Evolutionary conservation across 495 filamentous ascomycete genomes (phyloP).

Genomic region (Penicillium herquei): DNA sequence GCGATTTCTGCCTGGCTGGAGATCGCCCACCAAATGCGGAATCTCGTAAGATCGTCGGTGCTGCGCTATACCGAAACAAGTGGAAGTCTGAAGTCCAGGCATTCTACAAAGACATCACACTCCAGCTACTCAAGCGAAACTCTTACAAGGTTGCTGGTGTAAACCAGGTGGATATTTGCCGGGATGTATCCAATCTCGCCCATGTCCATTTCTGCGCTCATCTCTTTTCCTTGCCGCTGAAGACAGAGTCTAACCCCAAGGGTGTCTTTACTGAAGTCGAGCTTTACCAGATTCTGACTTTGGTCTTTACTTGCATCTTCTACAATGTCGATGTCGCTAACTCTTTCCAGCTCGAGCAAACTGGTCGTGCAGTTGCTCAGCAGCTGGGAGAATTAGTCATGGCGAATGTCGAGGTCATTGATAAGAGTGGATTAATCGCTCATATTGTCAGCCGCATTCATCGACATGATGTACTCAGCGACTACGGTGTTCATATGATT

Average conservation of each 20-base stretch:
- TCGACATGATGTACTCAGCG: constrained; percentile 47
- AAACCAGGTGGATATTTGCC: constrained; percentile 63
- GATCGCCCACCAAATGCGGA: constrained; percentile 45
- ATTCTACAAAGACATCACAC: constrained; percentile 54
- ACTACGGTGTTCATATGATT: constrained; percentile 70
- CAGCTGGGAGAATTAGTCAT: constrained; percentile 61
- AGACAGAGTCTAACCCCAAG: constrained; percentile 56
- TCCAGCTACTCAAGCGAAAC: constrained; percentile 48
- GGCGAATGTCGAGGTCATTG: constrained; percentile 60
- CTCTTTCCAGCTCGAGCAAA: constrained; percentile 59
- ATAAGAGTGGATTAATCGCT: constrained; percentile 48
- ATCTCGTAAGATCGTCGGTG: constrained; percentile 47
- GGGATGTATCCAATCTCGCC: constrained; percentile 60
- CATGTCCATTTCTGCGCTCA: constrained; percentile 59
- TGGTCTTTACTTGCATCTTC: constrained; percentile 62
- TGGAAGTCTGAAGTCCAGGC: constrained; percentile 50
- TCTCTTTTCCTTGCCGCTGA: constrained; percentile 63
- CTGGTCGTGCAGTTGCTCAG: constrained; percentile 51
- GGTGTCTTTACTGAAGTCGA: constrained; percentile 58
- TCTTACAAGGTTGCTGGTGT: constrained; percentile 50
- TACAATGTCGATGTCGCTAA: constrained; percentile 64
- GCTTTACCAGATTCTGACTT: constrained; percentile 57
- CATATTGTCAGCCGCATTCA: constrained; percentile 43
- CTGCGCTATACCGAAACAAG: constrained; percentile 48
- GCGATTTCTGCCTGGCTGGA: constrained; percentile 55